A percentile compares a stretch with the other conserved stretches of the same genome.
Conservation (phyloP, 176 grass and related monocot genomes). For the Rhynchospora tenuis region DNA sequence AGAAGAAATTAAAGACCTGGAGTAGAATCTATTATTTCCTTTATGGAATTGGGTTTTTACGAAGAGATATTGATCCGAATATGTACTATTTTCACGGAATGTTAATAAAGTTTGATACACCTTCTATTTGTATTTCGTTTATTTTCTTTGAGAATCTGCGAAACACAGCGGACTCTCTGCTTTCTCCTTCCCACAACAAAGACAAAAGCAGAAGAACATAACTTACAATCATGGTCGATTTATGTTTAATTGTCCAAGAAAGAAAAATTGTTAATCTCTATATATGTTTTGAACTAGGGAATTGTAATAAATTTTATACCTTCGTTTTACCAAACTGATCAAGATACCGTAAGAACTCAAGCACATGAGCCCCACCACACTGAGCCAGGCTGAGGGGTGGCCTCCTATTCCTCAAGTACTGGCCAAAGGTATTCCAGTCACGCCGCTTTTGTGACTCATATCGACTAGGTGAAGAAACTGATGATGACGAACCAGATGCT, state of each 20-base stretch:
- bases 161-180: neutral
- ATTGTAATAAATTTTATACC: neutral
- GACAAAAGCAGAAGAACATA: neutral
- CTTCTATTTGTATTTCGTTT: neutral
- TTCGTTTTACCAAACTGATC: constrained; percentile 86
- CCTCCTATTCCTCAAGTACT: constrained; percentile 71
- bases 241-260: neutral
- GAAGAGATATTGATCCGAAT: neutral
- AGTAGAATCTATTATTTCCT: neutral
- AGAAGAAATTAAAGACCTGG: too few species aligned
- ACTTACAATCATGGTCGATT: neutral
- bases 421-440: constrained; percentile 75
- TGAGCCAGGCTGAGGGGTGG: constrained; percentile 53
- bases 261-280: neutral
- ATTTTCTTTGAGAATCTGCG: neutral
- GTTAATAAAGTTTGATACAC: neutral
- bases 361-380: constrained; percentile 33
- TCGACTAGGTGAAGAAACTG: constrained; percentile 46
- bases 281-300: neutral
- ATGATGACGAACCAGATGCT: constrained; percentile 27
- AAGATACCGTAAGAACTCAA: constrained; percentile 90
- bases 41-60: neutral
- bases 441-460: constrained; percentile 72
- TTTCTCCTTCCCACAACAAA: neutral
- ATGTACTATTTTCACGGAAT: neutral